Evolutionary conservation across 1,284 basidiomycete species (phyloP), one percentile per base, ranked within the genome.

Genomic region (Spongiforma sp.): DNA sequence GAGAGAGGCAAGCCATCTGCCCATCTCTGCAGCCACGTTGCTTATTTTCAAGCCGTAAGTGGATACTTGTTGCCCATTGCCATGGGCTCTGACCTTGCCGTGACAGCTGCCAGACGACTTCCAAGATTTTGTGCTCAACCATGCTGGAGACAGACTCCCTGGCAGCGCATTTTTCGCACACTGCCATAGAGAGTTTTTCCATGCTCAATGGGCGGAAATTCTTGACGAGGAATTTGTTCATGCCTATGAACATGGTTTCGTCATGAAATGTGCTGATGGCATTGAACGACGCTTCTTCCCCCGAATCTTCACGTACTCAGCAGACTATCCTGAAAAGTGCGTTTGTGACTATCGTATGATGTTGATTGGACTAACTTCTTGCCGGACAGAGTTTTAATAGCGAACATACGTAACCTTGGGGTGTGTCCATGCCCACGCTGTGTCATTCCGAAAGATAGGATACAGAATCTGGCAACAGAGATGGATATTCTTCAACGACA

Each of bases 311-410:
- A 61, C 24, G 5, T 61, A 55, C 11, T 24, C 12, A 4, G 53
- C 33, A 3, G 53, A 55, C n/a, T 61, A 61, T 26, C 33, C 60
- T 9, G 33, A 61, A 28, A 61, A 61, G 60, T 61, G n/a, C 19
- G 28, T 52, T 32, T 26, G 30, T 32, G 30, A 30, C 26, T 52
- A 52, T 15, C 24, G 43, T 46, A 46, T 24, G n/a, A 50, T 28
- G 19, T 15, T n/a, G 4, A 50, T 50, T 15, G 14, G 26, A 11
- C 11, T 52, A 30, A 52, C 50, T 30, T 52, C 30, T 52, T 30
- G 30, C 19, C 32, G 50, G 21, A 17, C 21, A 52, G 50, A 19
- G 30, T 52, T 15, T 52, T 52, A 19, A 52, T 52, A 32, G 50
- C 50, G 32, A 52, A 52, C 21, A 52, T 52, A 52, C 12, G 50